Conservation (phyloP, 805 yeast genomes). For the Candida cerambycidarum region DNA sequence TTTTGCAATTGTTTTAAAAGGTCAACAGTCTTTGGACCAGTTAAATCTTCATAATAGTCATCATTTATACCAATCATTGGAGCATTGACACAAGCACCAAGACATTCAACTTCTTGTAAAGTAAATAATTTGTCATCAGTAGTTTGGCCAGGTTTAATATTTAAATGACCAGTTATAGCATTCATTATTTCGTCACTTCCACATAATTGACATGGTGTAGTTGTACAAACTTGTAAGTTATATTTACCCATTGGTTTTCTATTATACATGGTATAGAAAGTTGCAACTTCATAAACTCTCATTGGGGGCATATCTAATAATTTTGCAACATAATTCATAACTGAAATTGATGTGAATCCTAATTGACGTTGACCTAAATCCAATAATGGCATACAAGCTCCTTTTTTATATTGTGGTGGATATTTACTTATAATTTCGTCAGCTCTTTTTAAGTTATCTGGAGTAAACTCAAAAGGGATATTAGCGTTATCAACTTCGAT, state of each 20-base stretch:
- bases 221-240: slow-evolving; percentile 83
- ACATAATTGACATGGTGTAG: slow-evolving; percentile 86
- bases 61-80: slow-evolving; percentile 87
- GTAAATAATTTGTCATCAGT: slow-evolving; percentile 75
- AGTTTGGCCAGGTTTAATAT: slow-evolving; percentile 74
- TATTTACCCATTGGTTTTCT: slow-evolving; percentile 83
- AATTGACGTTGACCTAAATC: slow-evolving; percentile 86
- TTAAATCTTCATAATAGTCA: slow-evolving; percentile 79
- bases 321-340: slow-evolving; percentile 88
- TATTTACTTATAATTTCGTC: slow-evolving; percentile 72
- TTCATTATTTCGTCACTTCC: slow-evolving; percentile 78
- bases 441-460: slow-evolving; percentile 68
- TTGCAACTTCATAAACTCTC: slow-evolving; percentile 92
- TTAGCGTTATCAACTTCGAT: slow-evolving; percentile 63
- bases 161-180: slow-evolving; percentile 60
- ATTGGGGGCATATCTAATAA: slow-evolving; percentile 86
- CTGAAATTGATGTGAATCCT: slow-evolving; percentile 83
- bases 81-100: slow-evolving; percentile 90
- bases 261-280: slow-evolving; percentile 89
- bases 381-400: slow-evolving; percentile 83
- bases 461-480: slow-evolving; percentile 69
- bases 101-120: slow-evolving; percentile 84
- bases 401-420: slow-evolving; percentile 84
- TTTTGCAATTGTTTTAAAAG: slow-evolving; percentile 61
- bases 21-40: slow-evolving; percentile 60